A percentile compares a stretch with the other conserved stretches of the same genome.
Evolutionary conservation across 176 grass and related monocot species (phyloP).

Genomic region (Avena atlantica): DNA sequence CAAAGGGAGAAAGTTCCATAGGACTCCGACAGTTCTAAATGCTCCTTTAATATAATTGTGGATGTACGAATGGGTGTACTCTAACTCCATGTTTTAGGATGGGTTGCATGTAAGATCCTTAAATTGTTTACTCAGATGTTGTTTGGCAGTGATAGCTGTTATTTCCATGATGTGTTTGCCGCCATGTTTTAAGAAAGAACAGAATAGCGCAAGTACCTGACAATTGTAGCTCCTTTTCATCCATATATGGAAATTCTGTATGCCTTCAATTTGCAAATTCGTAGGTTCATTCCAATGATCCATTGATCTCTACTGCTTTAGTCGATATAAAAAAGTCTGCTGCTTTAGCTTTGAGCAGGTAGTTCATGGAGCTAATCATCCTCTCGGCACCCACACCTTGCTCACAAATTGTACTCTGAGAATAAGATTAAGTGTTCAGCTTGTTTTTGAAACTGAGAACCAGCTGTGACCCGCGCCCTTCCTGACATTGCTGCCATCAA

Average conservation of each 20-base stretch:
- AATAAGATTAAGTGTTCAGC: not conserved
- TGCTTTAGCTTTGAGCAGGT: not conserved
- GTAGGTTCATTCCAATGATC: not conserved
- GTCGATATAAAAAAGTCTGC: no score
- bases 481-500: slow-evolving; percentile 39
- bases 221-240: not conserved
- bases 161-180: not conserved
- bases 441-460: slow-evolving; percentile 34
- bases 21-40: not conserved
- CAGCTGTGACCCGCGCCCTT: slow-evolving; percentile 51
- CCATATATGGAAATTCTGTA: no score
- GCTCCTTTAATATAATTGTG: not conserved
- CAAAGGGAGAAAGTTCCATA: not conserved
- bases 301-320: not conserved
- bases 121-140: not conserved
- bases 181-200: not conserved
- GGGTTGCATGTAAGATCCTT: slow-evolving; percentile 1
- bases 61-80: not conserved
- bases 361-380: not conserved
- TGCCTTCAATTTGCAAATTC: no score
- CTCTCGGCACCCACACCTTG: not conserved
- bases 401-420: not conserved
- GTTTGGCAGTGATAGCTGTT: not conserved
- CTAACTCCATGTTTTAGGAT: slow-evolving; percentile 33
- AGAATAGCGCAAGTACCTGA: not conserved